These are phyloP conservation scores for Salinomyces thailandicus DNA, from an alignment of 2,329 filamentous ascomycete genomes.

Conservation along the genomic window DNA sequence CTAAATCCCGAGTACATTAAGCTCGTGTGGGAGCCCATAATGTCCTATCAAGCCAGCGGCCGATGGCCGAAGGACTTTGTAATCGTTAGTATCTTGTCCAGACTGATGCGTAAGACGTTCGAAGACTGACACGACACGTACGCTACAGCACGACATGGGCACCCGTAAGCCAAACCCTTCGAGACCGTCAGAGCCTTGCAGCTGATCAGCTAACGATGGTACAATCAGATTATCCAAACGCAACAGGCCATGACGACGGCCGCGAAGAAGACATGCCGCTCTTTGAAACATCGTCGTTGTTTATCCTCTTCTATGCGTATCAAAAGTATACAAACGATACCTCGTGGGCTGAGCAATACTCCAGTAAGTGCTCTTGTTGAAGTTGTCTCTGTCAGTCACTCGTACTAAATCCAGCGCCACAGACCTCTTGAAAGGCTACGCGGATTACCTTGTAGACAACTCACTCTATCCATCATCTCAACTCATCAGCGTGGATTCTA, in stretches of 20 bases:
- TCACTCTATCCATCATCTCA: slow-evolving; percentile 45
- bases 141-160: background rate
- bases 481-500: slow-evolving; percentile 47
- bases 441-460: slow-evolving; percentile 41
- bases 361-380: slow-evolving; percentile 15
- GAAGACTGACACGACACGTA: slow-evolving; percentile 20
- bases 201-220: too few relatives aligned
- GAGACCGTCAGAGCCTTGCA: too few relatives aligned
- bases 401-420: too few relatives aligned
- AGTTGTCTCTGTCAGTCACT: too few relatives aligned
- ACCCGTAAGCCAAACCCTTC: background rate
- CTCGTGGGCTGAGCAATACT: slow-evolving; percentile 38
- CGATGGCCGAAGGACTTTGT: background rate
- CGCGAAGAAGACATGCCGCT: slow-evolving; percentile 41
- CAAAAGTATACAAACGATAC: slow-evolving; percentile 44
- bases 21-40: slow-evolving; percentile 11
- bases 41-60: slow-evolving; percentile 15
- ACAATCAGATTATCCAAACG: slow-evolving; percentile 17
- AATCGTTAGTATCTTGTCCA: slow-evolving; percentile 1
- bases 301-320: slow-evolving; percentile 47
- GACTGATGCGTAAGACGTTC: slow-evolving; percentile 21
- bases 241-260: slow-evolving; percentile 20
- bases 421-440: slow-evolving; percentile 43
- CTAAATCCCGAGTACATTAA: slow-evolving; percentile 16
- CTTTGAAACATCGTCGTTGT: slow-evolving; percentile 40